Evolutionary conservation across 2,329 filamentous ascomycete species (phyloP).

Genomic region (Colletotrichum noveboracense): DNA sequence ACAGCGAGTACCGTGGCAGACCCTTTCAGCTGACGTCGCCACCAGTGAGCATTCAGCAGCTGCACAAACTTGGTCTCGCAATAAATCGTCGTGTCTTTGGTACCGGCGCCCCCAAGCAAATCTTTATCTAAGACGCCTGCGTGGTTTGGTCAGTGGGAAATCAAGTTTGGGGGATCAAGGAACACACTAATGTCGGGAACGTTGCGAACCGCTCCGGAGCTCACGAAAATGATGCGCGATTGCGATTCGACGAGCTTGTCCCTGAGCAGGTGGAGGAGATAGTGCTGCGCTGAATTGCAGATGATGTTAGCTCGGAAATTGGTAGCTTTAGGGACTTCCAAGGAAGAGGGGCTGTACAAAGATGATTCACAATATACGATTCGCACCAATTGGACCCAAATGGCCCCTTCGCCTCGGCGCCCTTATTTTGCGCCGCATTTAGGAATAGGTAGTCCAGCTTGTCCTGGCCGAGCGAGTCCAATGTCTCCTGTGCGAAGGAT

Average conservation of each 20-base stretch:
- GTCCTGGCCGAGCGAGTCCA: no score
- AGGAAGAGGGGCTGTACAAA: neutral
- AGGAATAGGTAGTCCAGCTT: neutral
- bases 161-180: neutral
- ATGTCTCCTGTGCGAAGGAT: no score
- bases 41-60: neutral
- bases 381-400: neutral
- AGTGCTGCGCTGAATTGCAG: neutral
- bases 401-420: neutral
- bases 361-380: neutral
- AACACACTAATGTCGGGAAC: neutral
- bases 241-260: neutral
- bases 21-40: neutral
- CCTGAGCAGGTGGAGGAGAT: neutral
- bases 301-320: neutral
- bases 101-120: neutral
- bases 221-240: neutral
- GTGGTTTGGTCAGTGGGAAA: neutral
- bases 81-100: neutral
- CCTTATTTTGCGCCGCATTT: neutral
- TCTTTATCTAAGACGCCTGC: neutral
- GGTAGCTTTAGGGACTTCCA: neutral
- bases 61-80: neutral
- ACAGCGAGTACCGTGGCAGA: neutral
- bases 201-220: neutral